Evolutionary conservation across 1,284 basidiomycete species (phyloP).

Genomic region (Lignosus rhinocerotis): DNA sequence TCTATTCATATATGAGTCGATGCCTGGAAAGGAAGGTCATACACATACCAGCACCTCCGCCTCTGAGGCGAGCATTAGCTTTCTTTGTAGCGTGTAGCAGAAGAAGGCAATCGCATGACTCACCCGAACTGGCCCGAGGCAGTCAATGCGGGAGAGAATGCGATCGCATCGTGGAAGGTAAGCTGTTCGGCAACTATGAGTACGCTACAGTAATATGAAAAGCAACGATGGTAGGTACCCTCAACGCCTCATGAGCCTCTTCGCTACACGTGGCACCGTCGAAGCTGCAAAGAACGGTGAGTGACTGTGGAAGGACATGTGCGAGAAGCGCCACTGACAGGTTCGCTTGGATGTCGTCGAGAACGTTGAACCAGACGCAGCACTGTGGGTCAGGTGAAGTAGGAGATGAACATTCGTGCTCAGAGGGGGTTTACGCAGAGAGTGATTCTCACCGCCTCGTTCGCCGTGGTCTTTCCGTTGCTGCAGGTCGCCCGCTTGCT

Average conservation of each 20-base stretch:
- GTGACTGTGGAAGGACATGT: no score
- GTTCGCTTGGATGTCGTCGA: conserved; percentile 17
- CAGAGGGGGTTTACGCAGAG: no score
- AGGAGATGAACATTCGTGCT: not conserved
- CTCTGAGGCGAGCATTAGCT: conserved; percentile 16
- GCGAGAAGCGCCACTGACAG: not conserved
- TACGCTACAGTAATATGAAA: not conserved
- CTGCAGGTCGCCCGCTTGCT: conserved; percentile 23
- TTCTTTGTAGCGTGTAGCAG: not conserved
- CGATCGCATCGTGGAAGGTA: conserved; percentile 30
- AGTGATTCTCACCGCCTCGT: conserved; percentile 30
- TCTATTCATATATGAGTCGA: conserved; percentile 12
- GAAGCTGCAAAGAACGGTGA: conserved; percentile 5
- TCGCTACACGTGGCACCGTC: conserved; percentile 23
- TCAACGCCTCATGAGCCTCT: conserved; percentile 29
- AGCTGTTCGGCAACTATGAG: conserved; percentile 8
- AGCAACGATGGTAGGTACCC: not conserved
- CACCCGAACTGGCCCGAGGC: conserved; percentile 26
- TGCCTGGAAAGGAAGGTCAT: not conserved
- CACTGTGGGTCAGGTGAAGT: conserved; percentile 1
- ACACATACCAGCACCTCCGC: conserved; percentile 29
- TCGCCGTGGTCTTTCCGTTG: conserved; percentile 29
- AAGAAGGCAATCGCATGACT: not conserved
- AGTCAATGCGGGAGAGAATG: conserved; percentile 27
- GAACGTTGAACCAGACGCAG: conserved; percentile 20